phyloP scores from a whole-genome alignment of 139 green algal genomes.

The Micromonas commoda region DNA sequence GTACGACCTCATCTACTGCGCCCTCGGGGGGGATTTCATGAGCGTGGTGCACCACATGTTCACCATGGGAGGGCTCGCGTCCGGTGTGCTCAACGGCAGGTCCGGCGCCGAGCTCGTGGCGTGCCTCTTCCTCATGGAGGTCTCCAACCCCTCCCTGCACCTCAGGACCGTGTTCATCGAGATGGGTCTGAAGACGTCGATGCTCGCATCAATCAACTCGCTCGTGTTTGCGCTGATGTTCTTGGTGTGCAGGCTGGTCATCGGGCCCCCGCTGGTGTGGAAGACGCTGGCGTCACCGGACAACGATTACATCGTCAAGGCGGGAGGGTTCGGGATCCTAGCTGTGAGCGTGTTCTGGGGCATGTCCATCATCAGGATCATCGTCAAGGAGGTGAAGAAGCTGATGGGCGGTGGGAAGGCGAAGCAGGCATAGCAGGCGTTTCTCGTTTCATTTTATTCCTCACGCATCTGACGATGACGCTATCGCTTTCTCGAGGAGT shows the following conservation, averaged over 20 bases:
- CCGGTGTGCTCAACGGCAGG: not conserved
- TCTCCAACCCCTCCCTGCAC: slow-evolving; percentile 15
- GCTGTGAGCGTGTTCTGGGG: slow-evolving; percentile 2
- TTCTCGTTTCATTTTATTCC: too few relatives aligned
- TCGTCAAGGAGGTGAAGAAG: slow-evolving; percentile 1
- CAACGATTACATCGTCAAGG: slow-evolving; percentile 8
- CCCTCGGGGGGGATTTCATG: not conserved
- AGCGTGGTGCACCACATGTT: slow-evolving; percentile 21
- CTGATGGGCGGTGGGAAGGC: not conserved
- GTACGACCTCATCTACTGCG: slow-evolving; percentile 37
- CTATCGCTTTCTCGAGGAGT: not conserved
- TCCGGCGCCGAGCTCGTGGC: slow-evolving; percentile 30
- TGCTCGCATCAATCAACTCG: slow-evolving; percentile 14
- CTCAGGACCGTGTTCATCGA: not conserved
- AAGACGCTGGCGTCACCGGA: slow-evolving; percentile 20
- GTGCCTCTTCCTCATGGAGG: slow-evolving; percentile 38
- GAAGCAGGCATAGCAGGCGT: too few relatives aligned
- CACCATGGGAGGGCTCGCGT: slow-evolving; percentile 12
- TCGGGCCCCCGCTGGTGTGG: slow-evolving; percentile 31
- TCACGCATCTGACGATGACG: too few relatives aligned
- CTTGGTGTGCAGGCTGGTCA: slow-evolving; percentile 20
- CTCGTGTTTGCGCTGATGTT: slow-evolving; percentile 26
- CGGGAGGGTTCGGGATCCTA: slow-evolving; percentile 13
- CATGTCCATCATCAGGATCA: slow-evolving; percentile 13
- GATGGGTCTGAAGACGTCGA: slow-evolving; percentile 1